Conservation (phyloP, 768 basidiomycete genomes). For the Boletus pseudo-olivaceus region DNA sequence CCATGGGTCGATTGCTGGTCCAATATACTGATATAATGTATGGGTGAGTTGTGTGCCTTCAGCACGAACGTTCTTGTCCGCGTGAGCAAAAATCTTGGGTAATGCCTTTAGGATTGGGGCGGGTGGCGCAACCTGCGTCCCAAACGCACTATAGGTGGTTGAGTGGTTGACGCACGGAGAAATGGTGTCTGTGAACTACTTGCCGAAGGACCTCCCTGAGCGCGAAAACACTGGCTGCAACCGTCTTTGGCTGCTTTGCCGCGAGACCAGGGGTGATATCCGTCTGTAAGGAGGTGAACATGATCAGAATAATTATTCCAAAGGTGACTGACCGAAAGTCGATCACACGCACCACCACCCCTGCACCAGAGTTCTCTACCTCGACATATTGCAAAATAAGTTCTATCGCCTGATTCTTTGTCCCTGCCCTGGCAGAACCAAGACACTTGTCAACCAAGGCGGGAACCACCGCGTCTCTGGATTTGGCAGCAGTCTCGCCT, state of each 20-base stretch:
- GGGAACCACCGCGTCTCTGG: conserved; percentile 79
- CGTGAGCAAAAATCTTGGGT: conserved; percentile 92
- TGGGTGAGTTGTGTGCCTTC: conserved; percentile 81
- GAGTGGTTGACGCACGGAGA: background rate
- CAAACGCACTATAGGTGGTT: conserved; percentile 59
- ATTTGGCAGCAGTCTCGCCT: conserved; percentile 82
- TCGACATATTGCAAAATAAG: conserved; percentile 88
- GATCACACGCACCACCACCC: conserved; percentile 73
- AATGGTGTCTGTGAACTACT: conserved; percentile 23
- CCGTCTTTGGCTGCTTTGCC: conserved; percentile 93
- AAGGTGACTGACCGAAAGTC: conserved; percentile 25
- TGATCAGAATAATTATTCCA: conserved; percentile 21
- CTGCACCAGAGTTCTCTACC: conserved; percentile 84
- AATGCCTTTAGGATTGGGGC: conserved; percentile 81
- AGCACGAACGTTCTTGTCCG: conserved; percentile 91
- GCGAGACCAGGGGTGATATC: conserved; percentile 81
- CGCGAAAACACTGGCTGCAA: conserved; percentile 72
- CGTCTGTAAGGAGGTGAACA: conserved; percentile 41
- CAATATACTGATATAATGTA: conserved; percentile 82
- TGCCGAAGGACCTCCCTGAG: conserved; percentile 85
- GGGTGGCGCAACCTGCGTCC: conserved; percentile 66
- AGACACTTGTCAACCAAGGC: conserved; percentile 94
- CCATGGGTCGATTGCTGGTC: conserved; percentile 77
- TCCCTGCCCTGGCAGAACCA: conserved; percentile 86
- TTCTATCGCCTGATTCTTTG: conserved; percentile 84